Evolutionary conservation across 1,284 basidiomycete genomes (phyloP).

Genomic region (Irpex lacteus): DNA sequence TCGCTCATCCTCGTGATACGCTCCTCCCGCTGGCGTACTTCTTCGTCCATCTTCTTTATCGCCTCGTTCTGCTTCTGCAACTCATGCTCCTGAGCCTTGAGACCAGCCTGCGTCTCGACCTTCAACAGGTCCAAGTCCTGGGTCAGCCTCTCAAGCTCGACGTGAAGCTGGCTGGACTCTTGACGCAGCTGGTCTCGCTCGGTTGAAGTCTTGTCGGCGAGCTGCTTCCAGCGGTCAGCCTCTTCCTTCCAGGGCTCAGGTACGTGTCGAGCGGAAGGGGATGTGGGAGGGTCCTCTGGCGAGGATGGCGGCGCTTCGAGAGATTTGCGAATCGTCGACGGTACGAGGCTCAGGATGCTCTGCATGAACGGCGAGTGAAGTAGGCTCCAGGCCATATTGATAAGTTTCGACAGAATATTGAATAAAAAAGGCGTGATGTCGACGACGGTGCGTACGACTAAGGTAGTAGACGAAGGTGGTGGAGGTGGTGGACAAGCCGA

Average conservation of each 20-base stretch:
- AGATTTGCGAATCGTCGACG: slow-evolving; percentile 9
- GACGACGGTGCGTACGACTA: not conserved
- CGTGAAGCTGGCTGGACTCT: slow-evolving; percentile 12
- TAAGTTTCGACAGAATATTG: slow-evolving; percentile 2
- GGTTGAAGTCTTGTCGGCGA: slow-evolving; percentile 14
- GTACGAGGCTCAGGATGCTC: slow-evolving; percentile 13
- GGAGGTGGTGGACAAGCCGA: not conserved
- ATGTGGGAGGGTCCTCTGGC: not conserved
- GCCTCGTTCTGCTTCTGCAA: slow-evolving; percentile 6
- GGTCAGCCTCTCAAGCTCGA: slow-evolving; percentile 13
- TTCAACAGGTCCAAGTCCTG: slow-evolving; percentile 13
- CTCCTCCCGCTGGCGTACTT: slow-evolving; percentile 4
- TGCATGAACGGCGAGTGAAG: slow-evolving; percentile 14
- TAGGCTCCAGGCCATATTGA: slow-evolving; percentile 11
- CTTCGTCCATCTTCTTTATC: slow-evolving; percentile 4
- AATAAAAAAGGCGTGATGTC: not conserved
- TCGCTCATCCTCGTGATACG: slow-evolving; percentile 4
- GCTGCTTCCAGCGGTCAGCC: slow-evolving; percentile 13
- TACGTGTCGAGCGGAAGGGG: slow-evolving; percentile 1
- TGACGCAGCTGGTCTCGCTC: slow-evolving; percentile 13
- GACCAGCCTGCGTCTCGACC: slow-evolving; percentile 11
- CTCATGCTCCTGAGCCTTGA: slow-evolving; percentile 9
- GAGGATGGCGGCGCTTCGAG: slow-evolving; percentile 6
- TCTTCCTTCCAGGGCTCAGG: slow-evolving; percentile 16
- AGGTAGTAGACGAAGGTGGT: not conserved